Evolutionary conservation across 805 yeast genomes (phyloP), one percentile per base, ranked within the genome.

Genomic region (Nakazawaea ernobii): DNA sequence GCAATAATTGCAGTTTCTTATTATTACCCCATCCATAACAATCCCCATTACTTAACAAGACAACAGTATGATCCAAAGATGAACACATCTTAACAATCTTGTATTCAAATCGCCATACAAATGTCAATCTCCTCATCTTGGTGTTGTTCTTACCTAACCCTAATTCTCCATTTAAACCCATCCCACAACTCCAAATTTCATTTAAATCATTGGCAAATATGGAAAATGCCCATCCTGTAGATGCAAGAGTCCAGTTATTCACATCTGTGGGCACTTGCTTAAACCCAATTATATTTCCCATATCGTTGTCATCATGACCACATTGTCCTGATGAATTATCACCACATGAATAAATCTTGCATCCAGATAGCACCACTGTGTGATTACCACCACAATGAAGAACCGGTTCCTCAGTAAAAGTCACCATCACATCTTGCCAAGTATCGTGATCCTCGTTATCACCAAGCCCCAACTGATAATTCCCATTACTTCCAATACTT

Each of bases 381-480:
- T 92, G 97, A 55, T 91, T 91, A 0, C 98, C 97, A 4, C 97
- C 97, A 55, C 90, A 80, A 0, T 71, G 74, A 10, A 90, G 68
- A 53, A 58, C 46, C 0, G 82, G 74, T n/a, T 44, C 51, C 2
- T 38, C 43, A 17, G 49, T 7, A 13, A 49, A 39, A 36, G 49
- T 2, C 30, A 20, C 5, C 24, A 3, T 2, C 29, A 13, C 15
- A 7, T 43, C 42, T 35, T 52, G 42, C 37, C 57, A 58, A 14
- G 74, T 62, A 9, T 43, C 52, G 20, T 61, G 54, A 60, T 84
- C 97, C 1, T 73, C 74, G 32, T 66, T 62, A 52, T 80, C 64
- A 6, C 70, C 73, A 35, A 72, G 60, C 35, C 97, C 95, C 41
- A 91, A 71, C 59, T 91, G 98, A 49, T 61, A 78, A 32, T 66